phyloP scores from a whole-genome alignment of 257 asterid genomes.

The Solanum dulcamara region DNA sequence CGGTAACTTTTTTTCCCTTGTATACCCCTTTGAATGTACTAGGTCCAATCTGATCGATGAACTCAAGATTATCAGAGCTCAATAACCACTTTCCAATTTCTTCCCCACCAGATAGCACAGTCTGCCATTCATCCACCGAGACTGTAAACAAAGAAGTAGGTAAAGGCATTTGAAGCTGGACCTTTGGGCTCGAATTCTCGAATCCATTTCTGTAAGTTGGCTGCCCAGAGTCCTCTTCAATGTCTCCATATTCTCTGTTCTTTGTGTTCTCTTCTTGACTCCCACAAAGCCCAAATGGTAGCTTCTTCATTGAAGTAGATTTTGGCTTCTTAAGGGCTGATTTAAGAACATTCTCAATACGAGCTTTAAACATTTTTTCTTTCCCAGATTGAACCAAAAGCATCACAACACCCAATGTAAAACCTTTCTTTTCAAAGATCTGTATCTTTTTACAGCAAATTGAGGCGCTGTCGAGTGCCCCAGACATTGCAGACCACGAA shows the following conservation, averaged over 20 bases:
- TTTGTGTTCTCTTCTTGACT: constrained; percentile 74
- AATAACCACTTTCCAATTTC: constrained; percentile 69
- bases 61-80: constrained; percentile 52
- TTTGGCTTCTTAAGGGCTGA: constrained; percentile 64
- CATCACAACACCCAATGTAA: constrained; percentile 68
- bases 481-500: constrained; percentile 93
- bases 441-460: constrained; percentile 80
- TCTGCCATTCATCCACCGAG: constrained; percentile 95
- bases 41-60: constrained; percentile 63
- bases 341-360: constrained; percentile 74
- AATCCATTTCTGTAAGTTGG: constrained; percentile 44
- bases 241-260: constrained; percentile 57
- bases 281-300: constrained; percentile 90
- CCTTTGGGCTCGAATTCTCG: constrained; percentile 36
- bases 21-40: constrained; percentile 64
- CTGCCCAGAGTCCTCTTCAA: constrained; percentile 58
- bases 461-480: constrained; percentile 73
- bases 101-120: constrained; percentile 58
- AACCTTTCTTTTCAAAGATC: constrained; percentile 93
- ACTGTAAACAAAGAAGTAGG: constrained; percentile 51
- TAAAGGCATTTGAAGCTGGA: constrained; percentile 51
- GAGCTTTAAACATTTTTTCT: constrained; percentile 59
- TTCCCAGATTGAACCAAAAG: constrained; percentile 63
- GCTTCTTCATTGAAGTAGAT: constrained; percentile 50
- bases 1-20: constrained; percentile 62